Conservation (phyloP, 75 land plant genomes). For the Cryptomeria japonica region DNA sequence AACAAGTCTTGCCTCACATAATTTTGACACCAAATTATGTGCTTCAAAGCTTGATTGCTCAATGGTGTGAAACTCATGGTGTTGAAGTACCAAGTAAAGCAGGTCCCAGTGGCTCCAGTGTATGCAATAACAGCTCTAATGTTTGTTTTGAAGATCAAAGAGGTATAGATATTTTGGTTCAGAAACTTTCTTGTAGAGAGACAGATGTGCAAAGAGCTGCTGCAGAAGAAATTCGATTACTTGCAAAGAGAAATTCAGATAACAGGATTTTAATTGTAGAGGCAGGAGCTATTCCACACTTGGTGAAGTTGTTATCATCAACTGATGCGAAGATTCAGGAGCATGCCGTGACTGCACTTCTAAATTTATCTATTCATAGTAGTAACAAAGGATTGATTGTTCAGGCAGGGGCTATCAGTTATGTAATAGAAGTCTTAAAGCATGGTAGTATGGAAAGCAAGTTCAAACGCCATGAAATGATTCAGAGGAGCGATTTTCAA, state of each 20-base stretch:
- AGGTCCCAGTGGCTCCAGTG: slow-evolving; percentile 19
- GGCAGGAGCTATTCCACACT: slow-evolving; percentile 82
- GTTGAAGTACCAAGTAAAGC: slow-evolving; percentile 56
- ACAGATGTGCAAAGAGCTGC: slow-evolving; percentile 76
- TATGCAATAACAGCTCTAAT: slow-evolving; percentile 11
- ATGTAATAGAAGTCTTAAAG: slow-evolving; percentile 77
- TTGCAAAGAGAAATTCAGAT: slow-evolving; percentile 79
- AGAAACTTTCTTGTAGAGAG: slow-evolving; percentile 35
- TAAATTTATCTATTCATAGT: slow-evolving; percentile 85
- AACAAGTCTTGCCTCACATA: slow-evolving; percentile 53
- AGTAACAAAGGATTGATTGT: slow-evolving; percentile 74
- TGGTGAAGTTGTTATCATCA: slow-evolving; percentile 65
- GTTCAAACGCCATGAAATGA: no score
- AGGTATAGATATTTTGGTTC: slow-evolving; percentile 36
- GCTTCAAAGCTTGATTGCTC: slow-evolving; percentile 69
- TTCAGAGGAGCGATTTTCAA: no score
- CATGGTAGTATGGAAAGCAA: slow-evolving; percentile 85
- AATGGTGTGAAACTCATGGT: slow-evolving; percentile 85
- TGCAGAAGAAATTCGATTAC: slow-evolving; percentile 74
- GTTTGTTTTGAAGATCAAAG: slow-evolving; percentile 38
- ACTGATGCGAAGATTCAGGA: slow-evolving; percentile 71
- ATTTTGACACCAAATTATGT: slow-evolving; percentile 84
- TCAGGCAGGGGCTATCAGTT: slow-evolving; percentile 70
- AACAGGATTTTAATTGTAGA: slow-evolving; percentile 86
- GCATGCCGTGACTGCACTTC: slow-evolving; percentile 91